Evolutionary conservation across 177 flowering plant species (phyloP).

Genomic region (Vitis hybrid): DNA sequence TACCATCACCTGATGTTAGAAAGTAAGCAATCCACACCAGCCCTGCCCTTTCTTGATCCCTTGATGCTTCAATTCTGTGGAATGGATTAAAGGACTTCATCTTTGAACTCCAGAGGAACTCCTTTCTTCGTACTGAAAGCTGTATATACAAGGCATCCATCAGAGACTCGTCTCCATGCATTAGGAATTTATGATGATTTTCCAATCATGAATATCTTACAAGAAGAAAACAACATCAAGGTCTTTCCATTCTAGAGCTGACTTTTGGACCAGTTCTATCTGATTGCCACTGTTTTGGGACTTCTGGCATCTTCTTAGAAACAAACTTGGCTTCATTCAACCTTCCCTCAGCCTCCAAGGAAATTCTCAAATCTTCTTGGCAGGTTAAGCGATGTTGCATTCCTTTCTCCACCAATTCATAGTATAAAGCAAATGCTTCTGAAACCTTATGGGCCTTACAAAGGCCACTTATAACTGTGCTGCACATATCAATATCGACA

Average conservation of each 20-base stretch:
- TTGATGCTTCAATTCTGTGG: too few species aligned
- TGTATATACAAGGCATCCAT: too few species aligned
- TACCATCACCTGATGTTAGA: too few species aligned
- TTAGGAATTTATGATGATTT: too few species aligned
- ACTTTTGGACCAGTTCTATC: conserved; percentile 7
- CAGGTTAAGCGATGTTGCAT: conserved; percentile 34
- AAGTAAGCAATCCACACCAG: too few species aligned
- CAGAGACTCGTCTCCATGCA: too few species aligned
- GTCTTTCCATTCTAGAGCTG: conserved; percentile 1
- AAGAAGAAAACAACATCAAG: not conserved
- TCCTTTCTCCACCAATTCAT: conserved; percentile 62
- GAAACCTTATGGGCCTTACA: conserved; percentile 41
- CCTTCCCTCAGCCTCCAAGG: conserved; percentile 51
- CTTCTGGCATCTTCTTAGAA: conserved; percentile 39
- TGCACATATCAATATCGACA: conserved; percentile 34
- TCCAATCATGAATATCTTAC: too few species aligned
- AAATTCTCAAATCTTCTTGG: conserved; percentile 35
- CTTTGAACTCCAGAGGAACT: too few species aligned
- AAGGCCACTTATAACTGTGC: conserved; percentile 48
- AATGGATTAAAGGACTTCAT: too few species aligned
- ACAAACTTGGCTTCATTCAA: conserved; percentile 66
- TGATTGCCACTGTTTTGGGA: conserved; percentile 4
- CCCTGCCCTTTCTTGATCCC: too few species aligned
- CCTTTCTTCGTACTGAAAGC: too few species aligned
- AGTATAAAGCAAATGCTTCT: conserved; percentile 71